Conservation (phyloP, 78 protist species). For the Dictyostelium firmibasis region DNA sequence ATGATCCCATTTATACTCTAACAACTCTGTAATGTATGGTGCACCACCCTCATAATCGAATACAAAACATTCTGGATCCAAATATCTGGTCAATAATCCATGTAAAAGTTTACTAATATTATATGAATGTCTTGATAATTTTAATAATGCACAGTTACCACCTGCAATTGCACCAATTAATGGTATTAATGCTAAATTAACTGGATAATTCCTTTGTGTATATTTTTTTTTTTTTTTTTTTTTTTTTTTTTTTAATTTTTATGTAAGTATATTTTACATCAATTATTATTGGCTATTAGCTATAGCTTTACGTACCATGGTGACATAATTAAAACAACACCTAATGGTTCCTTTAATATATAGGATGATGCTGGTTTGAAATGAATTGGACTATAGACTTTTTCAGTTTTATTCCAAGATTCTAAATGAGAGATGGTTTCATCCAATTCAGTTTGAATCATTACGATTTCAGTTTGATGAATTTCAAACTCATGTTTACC, state of each 20-base stretch:
- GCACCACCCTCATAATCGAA: constrained; percentile 72
- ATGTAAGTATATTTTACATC: too few relatives aligned
- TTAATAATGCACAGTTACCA: constrained; percentile 91
- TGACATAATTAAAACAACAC: constrained; percentile 92
- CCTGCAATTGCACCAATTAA: constrained; percentile 95
- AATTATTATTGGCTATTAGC: too few relatives aligned
- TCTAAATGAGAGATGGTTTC: constrained; percentile 39
- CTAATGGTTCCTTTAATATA: constrained; percentile 89
- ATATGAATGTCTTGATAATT: constrained; percentile 84
- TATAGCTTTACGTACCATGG: constrained; percentile 95
- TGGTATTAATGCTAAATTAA: constrained; percentile 76
- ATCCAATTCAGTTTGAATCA: constrained; percentile 45
- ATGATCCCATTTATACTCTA: constrained; percentile 82
- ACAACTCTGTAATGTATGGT: constrained; percentile 66
- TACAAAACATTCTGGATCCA: constrained; percentile 49
- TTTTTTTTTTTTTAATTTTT: neutral
- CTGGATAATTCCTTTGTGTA: constrained; percentile 82
- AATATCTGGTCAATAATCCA: constrained; percentile 46
- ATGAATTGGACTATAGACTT: constrained; percentile 52
- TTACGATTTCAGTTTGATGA: constrained; percentile 50
- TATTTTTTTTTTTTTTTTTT: too few relatives aligned
- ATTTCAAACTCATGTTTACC: constrained; percentile 76
- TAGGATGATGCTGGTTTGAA: constrained; percentile 54
- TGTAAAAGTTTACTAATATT: constrained; percentile 33
- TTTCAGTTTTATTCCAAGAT: constrained; percentile 57